A percentile compares a stretch with the other conserved stretches of the same genome.
Evolutionary conservation across 768 basidiomycete genomes (phyloP).

Genomic region (Hygrophorus pudorinus): DNA sequence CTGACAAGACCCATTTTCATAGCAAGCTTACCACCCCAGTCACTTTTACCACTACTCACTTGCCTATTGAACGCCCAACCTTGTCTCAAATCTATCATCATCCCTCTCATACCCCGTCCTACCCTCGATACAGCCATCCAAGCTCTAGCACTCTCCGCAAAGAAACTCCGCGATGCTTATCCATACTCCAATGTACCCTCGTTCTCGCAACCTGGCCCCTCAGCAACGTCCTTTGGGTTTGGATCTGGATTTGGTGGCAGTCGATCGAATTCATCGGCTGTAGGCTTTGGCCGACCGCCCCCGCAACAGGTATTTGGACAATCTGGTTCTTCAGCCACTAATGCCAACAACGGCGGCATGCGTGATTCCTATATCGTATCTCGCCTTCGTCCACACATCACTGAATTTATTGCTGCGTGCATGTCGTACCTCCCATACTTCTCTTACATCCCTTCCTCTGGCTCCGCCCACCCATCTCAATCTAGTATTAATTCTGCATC

Average conservation of each 20-base stretch:
- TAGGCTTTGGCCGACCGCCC: constrained; percentile 9
- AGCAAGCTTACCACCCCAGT: constrained; percentile 76
- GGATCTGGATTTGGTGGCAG: constrained; percentile 17
- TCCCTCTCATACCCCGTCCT: constrained; percentile 79
- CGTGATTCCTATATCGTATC: constrained; percentile 73
- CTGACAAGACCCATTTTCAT: constrained; percentile 11
- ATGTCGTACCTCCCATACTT: constrained; percentile 83
- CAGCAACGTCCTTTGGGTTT: constrained; percentile 19
- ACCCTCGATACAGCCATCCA: constrained; percentile 67
- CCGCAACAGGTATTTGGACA: too few species aligned
- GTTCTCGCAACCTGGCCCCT: constrained; percentile 16
- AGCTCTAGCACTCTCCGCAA: constrained; percentile 55
- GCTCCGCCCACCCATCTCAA: constrained; percentile 14
- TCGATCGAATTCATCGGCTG: constrained; percentile 9
- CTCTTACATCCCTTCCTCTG: constrained; percentile 38
- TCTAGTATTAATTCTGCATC: constrained; percentile 13
- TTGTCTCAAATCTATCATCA: constrained; percentile 55
- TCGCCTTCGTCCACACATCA: constrained; percentile 63
- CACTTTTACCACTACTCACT: constrained; percentile 62
- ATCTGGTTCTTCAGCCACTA: background rate
- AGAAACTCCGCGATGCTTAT: constrained; percentile 72
- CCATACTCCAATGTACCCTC: constrained; percentile 57
- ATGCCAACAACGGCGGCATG: constrained; percentile 44
- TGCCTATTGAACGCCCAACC: constrained; percentile 62
- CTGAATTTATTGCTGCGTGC: constrained; percentile 68